Conservation (phyloP, 148 eudicot species). For the Simmondsia chinensis region DNA sequence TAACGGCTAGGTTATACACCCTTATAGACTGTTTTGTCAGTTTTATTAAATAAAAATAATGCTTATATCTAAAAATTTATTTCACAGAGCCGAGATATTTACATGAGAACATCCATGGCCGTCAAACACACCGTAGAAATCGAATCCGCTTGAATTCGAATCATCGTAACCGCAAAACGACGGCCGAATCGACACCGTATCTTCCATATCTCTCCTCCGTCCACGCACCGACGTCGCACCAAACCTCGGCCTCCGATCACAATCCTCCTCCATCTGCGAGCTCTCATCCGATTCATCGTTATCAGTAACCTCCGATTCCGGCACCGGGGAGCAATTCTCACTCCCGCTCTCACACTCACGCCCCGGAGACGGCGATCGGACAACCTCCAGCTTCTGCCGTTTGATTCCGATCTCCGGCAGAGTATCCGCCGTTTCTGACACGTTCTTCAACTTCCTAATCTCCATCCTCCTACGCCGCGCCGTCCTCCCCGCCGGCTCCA, state of each 20-base stretch:
- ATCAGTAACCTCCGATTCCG: no score
- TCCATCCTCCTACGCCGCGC: slow-evolving; percentile 53
- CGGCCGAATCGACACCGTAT: slow-evolving; percentile 56
- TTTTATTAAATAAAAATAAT: not conserved
- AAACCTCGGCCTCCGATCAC: slow-evolving; percentile 25
- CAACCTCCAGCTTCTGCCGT: slow-evolving; percentile 3
- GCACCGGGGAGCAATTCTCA: not conserved
- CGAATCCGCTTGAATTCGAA: slow-evolving; percentile 9
- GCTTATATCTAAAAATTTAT: no score
- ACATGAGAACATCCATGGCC: slow-evolving; percentile 50
- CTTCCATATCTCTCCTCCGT: slow-evolving; percentile 84
- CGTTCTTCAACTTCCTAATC: slow-evolving; percentile 29
- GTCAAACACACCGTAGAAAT: slow-evolving; percentile 48
- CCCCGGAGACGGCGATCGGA: no score
- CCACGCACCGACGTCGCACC: slow-evolving; percentile 69
- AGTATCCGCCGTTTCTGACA: slow-evolving; percentile 14
- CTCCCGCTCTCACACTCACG: slow-evolving; percentile 8
- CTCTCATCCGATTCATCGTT: not conserved
- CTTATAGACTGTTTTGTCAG: not conserved
- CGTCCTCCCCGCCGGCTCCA: slow-evolving; percentile 31
- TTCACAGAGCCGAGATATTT: no score
- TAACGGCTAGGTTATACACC: no score
- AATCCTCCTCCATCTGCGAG: no score
- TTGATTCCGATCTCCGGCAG: slow-evolving; percentile 1
- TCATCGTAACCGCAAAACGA: slow-evolving; percentile 14